A percentile compares a stretch with the other conserved stretches of the same genome.
Evolutionary conservation across 352 stramenopile species (phyloP).

Genomic region (Globisporangium takayamanum): DNA sequence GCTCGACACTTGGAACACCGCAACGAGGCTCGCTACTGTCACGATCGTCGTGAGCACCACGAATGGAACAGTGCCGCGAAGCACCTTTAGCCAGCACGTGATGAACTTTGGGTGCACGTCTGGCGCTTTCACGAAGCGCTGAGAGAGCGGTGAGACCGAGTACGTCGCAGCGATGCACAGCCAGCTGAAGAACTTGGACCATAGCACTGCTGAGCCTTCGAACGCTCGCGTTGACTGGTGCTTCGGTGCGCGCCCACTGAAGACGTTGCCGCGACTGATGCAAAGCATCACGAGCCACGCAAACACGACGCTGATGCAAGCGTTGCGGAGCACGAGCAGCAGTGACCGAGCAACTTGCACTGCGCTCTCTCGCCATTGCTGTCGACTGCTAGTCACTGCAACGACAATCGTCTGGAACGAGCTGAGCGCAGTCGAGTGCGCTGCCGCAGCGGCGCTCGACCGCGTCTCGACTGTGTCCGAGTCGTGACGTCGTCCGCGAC

Average conservation of each 20-base stretch:
- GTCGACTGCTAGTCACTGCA: background rate
- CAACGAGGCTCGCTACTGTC: background rate
- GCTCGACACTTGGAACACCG: background rate
- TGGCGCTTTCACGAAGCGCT: background rate
- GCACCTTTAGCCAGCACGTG: slow-evolving; percentile 10
- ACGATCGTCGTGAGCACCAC: background rate
- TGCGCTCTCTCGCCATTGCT: background rate
- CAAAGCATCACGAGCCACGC: slow-evolving; percentile 3
- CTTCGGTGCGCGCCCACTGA: background rate
- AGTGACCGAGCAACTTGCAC: background rate
- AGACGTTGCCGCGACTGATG: slow-evolving; percentile 2
- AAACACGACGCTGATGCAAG: background rate
- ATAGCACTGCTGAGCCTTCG: background rate
- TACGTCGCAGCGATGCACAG: background rate
- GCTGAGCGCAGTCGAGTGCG: background rate
- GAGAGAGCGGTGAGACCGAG: background rate
- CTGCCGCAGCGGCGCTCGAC: too few relatives aligned
- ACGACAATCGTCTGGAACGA: background rate
- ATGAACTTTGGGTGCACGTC: background rate
- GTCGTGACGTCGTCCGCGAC: too few relatives aligned
- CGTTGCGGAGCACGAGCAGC: background rate
- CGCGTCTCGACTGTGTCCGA: background rate
- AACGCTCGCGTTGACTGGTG: background rate
- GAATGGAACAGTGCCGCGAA: background rate
- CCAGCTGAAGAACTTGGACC: slow-evolving; percentile 7